A percentile compares a stretch with the other conserved stretches of the same genome.
phyloP scores from a whole-genome alignment of 768 basidiomycete species.

The Auricularia sp. region DNA sequence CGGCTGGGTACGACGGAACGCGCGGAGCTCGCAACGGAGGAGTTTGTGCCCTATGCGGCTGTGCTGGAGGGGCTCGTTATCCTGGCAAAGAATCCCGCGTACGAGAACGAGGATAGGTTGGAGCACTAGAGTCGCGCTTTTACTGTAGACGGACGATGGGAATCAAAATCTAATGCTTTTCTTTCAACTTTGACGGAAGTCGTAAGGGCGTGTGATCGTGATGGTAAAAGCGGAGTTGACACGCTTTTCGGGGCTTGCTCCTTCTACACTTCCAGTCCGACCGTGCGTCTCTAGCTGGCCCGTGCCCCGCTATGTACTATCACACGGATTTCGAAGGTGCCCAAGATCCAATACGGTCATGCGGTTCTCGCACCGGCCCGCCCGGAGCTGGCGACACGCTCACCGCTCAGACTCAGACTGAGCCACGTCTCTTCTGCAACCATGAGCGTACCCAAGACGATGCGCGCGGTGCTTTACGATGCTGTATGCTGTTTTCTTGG shows the following conservation, averaged over 20 bases:
- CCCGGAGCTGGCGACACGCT: no score
- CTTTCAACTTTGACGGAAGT: background rate
- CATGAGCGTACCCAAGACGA: background rate
- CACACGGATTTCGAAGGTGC: no score
- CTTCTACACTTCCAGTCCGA: no score
- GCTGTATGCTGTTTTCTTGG: background rate
- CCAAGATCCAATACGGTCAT: no score
- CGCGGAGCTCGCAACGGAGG: constrained; percentile 93
- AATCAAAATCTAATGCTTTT: constrained; percentile 1
- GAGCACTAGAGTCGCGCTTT: constrained; percentile 26
- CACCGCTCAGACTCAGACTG: no score
- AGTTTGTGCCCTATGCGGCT: constrained; percentile 82
- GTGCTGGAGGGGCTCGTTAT: constrained; percentile 92
- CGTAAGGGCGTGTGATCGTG: no score
- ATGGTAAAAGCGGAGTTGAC: no score
- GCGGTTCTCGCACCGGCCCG: no score
- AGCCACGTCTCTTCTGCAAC: background rate
- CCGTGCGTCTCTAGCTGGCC: no score
- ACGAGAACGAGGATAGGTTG: constrained; percentile 80
- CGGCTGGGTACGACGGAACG: constrained; percentile 89
- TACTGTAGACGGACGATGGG: background rate
- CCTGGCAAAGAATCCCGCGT: constrained; percentile 84
- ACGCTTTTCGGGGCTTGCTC: no score
- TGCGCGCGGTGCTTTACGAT: background rate
- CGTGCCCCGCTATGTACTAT: no score